Evolutionary conservation across 257 asterid genomes (phyloP).

Genomic region (Haberlea rhodopensis): DNA sequence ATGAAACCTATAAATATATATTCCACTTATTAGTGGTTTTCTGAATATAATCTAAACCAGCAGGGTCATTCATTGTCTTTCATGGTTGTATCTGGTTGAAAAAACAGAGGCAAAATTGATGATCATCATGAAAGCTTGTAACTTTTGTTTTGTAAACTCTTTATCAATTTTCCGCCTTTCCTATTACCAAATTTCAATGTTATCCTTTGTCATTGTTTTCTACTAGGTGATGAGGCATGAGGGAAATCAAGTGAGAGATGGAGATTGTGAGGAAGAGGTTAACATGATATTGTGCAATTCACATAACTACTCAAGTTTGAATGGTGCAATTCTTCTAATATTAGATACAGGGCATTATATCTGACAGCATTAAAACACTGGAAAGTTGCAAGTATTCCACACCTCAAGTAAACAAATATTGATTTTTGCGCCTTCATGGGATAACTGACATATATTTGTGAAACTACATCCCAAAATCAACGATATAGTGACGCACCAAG

Average conservation of each 20-base stretch:
- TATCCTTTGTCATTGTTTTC: background rate
- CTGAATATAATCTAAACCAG: background rate
- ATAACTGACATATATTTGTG: background rate
- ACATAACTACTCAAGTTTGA: background rate
- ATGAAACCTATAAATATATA: background rate
- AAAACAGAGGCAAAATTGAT: too few species aligned
- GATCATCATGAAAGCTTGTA: too few species aligned
- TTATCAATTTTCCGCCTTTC: too few species aligned
- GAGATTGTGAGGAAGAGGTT: background rate
- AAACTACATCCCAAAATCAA: background rate
- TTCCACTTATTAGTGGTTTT: constrained; percentile 4
- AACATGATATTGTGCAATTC: background rate
- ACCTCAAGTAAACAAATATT: background rate
- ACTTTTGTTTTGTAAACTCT: too few species aligned
- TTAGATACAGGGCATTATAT: constrained; percentile 5
- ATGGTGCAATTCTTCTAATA: background rate
- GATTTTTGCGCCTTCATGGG: background rate
- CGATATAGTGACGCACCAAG: background rate
- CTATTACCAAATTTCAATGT: background rate
- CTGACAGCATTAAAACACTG: background rate
- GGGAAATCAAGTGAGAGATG: background rate
- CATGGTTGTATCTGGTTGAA: background rate
- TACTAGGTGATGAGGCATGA: background rate
- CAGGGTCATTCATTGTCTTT: background rate
- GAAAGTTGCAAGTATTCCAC: background rate